These are phyloP conservation scores for Trifolium repens DNA, from an alignment of 306 rosid genomes.

Conservation along the genomic window DNA sequence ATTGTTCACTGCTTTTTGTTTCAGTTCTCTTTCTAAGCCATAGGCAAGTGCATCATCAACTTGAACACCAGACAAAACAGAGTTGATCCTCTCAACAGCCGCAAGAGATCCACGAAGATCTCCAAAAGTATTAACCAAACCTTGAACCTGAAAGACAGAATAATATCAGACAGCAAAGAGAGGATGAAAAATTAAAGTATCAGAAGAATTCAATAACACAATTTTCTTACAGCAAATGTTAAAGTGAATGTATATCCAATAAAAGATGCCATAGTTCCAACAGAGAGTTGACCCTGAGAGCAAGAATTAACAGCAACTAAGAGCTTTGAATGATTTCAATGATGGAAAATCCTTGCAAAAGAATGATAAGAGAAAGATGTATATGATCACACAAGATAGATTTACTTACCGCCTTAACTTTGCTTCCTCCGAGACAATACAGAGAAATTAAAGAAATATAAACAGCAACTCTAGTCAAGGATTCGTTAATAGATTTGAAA, in stretches of 20 bases:
- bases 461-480: slow-evolving; percentile 89
- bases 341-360: slow-evolving; percentile 26
- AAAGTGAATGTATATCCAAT: slow-evolving; percentile 97
- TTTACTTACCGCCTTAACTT: slow-evolving; percentile 88
- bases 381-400: slow-evolving; percentile 36
- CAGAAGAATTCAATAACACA: slow-evolving; percentile 33
- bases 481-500: slow-evolving; percentile 85
- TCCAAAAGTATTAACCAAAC: slow-evolving; percentile 90
- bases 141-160: slow-evolving; percentile 83
- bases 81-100: slow-evolving; percentile 94
- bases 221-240: slow-evolving; percentile 82
- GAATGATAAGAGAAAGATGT: slow-evolving; percentile 6
- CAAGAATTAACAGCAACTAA: slow-evolving; percentile 42
- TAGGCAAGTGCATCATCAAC: slow-evolving; percentile 89
- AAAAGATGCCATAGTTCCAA: slow-evolving; percentile 94
- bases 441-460: slow-evolving; percentile 76
- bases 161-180: slow-evolving; percentile 40
- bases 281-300: slow-evolving; percentile 88
- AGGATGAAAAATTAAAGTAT: slow-evolving; percentile 34
- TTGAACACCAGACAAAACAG: slow-evolving; percentile 76
- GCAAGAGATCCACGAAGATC: slow-evolving; percentile 89
- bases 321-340: slow-evolving; percentile 20
- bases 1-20: slow-evolving; percentile 58
- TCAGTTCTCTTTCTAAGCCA: slow-evolving; percentile 89
- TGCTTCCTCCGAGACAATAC: slow-evolving; percentile 94